A percentile compares a stretch with the other conserved stretches of the same genome.
phyloP scores from a whole-genome alignment of 495 filamentous ascomycete species.

The Aspergillus avenaceus region DNA sequence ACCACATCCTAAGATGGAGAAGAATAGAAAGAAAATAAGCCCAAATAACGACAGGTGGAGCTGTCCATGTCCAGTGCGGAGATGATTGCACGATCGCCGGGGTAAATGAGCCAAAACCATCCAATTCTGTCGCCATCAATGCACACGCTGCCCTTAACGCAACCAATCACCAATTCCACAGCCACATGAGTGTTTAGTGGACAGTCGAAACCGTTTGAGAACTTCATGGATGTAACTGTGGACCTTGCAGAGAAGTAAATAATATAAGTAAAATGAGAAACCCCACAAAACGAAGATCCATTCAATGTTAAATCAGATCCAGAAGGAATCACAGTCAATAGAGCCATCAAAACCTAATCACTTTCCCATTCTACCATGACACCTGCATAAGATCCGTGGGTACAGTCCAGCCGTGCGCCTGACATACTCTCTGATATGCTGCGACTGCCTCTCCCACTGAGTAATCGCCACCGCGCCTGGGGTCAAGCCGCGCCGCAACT shows the following conservation, averaged over 20 bases:
- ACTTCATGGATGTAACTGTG: too few species aligned
- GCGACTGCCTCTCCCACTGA: conserved; percentile 63
- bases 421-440: conserved; percentile 66
- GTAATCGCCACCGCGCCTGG: conserved; percentile 54
- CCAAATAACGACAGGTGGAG: too few species aligned
- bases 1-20: too few species aligned
- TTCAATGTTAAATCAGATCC: background rate
- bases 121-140: background rate
- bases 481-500: conserved; percentile 62
- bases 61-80: too few species aligned
- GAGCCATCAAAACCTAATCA: too few species aligned
- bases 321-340: background rate
- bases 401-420: conserved; percentile 54
- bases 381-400: conserved; percentile 25
- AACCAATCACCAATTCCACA: too few species aligned
- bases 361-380: conserved; percentile 11
- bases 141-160: too few species aligned
- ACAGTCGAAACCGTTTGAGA: too few species aligned
- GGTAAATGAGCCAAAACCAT: background rate
- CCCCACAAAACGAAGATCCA: background rate
- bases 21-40: too few species aligned
- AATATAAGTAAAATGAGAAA: background rate
- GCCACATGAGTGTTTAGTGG: too few species aligned
- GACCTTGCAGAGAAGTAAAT: too few species aligned
- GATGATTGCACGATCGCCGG: conserved; percentile 5